Percentiles rank a stretch among this genome's conserved stretches.
phyloP scores from a whole-genome alignment of 1,139 yeast genomes.

The Hanseniaspora uvarum region DNA sequence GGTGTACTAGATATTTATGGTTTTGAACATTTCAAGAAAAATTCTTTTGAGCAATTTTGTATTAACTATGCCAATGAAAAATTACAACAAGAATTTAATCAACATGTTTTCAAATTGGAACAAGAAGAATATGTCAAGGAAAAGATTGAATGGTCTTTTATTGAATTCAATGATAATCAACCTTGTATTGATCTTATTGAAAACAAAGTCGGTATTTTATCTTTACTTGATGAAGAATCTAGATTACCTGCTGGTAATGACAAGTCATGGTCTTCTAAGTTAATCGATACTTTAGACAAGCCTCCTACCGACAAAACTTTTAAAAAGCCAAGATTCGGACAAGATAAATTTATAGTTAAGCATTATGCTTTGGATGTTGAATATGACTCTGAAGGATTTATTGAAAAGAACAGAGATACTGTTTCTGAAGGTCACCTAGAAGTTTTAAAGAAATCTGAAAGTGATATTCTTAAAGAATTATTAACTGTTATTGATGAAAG shows the following conservation, averaged over 20 bases:
- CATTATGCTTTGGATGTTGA: conserved; percentile 94
- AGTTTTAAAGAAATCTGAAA: conserved; percentile 60
- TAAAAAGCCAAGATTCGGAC: conserved; percentile 91
- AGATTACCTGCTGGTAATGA: conserved; percentile 91
- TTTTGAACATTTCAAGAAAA: conserved; percentile 87
- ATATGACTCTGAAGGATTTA: conserved; percentile 87
- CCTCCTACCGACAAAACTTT: conserved; percentile 70
- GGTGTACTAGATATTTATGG: conserved; percentile 98
- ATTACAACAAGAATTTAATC: conserved; percentile 93
- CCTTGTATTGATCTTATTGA: conserved; percentile 94
- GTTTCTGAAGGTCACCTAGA: conserved; percentile 93
- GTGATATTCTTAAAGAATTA: conserved; percentile 53
- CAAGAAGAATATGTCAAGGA: conserved; percentile 90
- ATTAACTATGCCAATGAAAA: conserved; percentile 96
- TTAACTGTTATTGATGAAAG: conserved; percentile 55
- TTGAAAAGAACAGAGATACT: conserved; percentile 93
- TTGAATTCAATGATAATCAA: conserved; percentile 92
- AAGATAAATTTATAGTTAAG: conserved; percentile 76
- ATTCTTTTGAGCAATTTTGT: conserved; percentile 95
- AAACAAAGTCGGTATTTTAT: conserved; percentile 74
- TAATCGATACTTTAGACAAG: conserved; percentile 75
- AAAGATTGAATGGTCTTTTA: conserved; percentile 93
- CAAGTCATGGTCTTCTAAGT: conserved; percentile 82
- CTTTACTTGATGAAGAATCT: conserved; percentile 89
- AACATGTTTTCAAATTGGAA: conserved; percentile 91